phyloP scores from a whole-genome alignment of 208 protist genomes.

The Tritrichomonas foetus region DNA sequence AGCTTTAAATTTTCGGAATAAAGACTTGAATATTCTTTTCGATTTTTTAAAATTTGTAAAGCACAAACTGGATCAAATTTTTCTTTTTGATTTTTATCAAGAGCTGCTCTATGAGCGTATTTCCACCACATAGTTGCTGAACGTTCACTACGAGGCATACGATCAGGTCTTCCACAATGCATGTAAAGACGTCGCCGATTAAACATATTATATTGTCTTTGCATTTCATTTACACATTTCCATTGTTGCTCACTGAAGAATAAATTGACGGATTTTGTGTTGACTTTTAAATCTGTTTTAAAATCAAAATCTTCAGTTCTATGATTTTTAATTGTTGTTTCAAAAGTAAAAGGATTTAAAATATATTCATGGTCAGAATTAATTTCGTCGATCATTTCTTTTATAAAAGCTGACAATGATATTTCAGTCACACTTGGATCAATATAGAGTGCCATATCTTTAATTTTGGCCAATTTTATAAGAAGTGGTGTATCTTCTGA shows the following conservation, averaged over 20 bases:
- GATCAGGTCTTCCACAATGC: not conserved
- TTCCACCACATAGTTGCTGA: not conserved
- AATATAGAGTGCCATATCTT: not conserved
- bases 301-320: no score
- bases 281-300: no score
- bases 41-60: no score
- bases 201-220: not conserved
- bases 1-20: no score
- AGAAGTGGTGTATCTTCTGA: not conserved
- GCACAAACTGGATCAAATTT: no score
- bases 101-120: not conserved
- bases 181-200: not conserved
- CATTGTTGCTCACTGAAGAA: not conserved
- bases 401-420: not conserved
- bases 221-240: not conserved
- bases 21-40: no score
- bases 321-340: not conserved
- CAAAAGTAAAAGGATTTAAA: conserved; percentile 16
- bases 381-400: not conserved
- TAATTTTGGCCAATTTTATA: not conserved
- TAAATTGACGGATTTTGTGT: no score
- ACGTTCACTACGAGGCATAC: not conserved
- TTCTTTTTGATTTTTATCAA: no score
- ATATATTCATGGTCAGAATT: not conserved
- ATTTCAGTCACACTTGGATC: not conserved